These are phyloP conservation scores for Metschnikowia koreensis DNA, from an alignment of 805 yeast species.

Conservation along the genomic window DNA sequence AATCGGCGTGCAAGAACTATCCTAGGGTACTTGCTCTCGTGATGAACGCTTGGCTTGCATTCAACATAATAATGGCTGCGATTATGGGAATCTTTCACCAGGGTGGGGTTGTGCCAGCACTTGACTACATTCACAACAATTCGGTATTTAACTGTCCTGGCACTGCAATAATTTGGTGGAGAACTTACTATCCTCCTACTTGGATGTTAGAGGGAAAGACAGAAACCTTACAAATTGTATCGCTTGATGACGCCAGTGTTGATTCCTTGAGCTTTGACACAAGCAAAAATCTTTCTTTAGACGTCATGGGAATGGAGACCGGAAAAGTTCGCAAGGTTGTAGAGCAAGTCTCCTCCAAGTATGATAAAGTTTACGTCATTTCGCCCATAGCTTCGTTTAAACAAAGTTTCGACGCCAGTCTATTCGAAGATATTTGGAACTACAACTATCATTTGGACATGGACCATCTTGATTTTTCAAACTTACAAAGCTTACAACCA, in stretches of 20 bases:
- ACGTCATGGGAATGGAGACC: slow-evolving; percentile 48
- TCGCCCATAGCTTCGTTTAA: slow-evolving; percentile 42
- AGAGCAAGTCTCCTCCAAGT: slow-evolving; percentile 7
- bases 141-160: not conserved
- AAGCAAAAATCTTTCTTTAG: slow-evolving; percentile 22
- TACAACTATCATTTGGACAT: slow-evolving; percentile 58
- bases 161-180: slow-evolving; percentile 75
- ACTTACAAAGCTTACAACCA: slow-evolving; percentile 50
- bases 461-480: slow-evolving; percentile 65
- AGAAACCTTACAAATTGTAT: slow-evolving; percentile 15
- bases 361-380: slow-evolving; percentile 25
- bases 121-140: slow-evolving; percentile 36
- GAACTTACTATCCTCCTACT: slow-evolving; percentile 89
- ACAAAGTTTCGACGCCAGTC: slow-evolving; percentile 40
- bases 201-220: slow-evolving; percentile 59
- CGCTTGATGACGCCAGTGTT: slow-evolving; percentile 14
- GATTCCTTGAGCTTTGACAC: not conserved
- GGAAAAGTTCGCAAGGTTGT: slow-evolving; percentile 23
- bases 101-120: slow-evolving; percentile 79
- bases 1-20: not conserved
- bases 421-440: slow-evolving; percentile 31
- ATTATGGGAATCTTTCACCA: slow-evolving; percentile 85
- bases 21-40: slow-evolving; percentile 20
- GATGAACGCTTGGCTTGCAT: slow-evolving; percentile 54
- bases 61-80: slow-evolving; percentile 57